Evolutionary conservation across 306 rosid species (phyloP).

Genomic region (Cucurbita ficifolia): DNA sequence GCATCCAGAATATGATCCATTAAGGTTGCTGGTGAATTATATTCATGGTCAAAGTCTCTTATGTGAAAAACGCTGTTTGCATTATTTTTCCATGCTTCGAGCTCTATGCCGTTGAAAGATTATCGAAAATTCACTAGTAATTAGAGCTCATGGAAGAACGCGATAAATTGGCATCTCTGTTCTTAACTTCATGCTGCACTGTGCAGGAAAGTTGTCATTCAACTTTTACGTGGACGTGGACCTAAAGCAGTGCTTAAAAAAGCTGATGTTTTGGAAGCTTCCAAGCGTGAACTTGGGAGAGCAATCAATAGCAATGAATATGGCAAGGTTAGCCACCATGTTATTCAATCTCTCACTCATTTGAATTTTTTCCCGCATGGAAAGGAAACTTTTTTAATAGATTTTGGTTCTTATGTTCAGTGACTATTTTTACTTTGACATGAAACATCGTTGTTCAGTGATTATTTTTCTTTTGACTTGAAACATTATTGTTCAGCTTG

Average conservation of each 20-base stretch:
- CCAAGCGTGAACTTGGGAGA: constrained; percentile 42
- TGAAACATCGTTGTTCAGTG: not conserved
- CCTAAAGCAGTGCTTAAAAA: constrained; percentile 46
- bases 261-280: constrained; percentile 60
- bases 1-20: constrained; percentile 43
- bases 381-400: not conserved
- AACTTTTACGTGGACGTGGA: constrained; percentile 49
- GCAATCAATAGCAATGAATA: constrained; percentile 48
- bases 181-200: constrained; percentile 5
- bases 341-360: not conserved
- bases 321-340: constrained; percentile 39
- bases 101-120: not conserved
- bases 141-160: not conserved
- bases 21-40: constrained; percentile 35
- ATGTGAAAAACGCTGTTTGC: not conserved
- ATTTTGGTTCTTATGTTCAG: not conserved
- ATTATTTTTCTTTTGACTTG: not conserved
- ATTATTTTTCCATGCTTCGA: not conserved
- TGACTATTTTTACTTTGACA: not conserved
- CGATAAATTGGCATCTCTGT: not conserved
- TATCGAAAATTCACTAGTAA: not conserved
- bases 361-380: not conserved
- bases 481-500: not conserved
- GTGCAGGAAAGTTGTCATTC: constrained; percentile 69
- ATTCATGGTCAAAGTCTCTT: not conserved